A percentile compares a stretch with the other conserved stretches of the same genome.
phyloP scores from a whole-genome alignment of 1,284 basidiomycete genomes.

The Retiboletus flavoniger region DNA sequence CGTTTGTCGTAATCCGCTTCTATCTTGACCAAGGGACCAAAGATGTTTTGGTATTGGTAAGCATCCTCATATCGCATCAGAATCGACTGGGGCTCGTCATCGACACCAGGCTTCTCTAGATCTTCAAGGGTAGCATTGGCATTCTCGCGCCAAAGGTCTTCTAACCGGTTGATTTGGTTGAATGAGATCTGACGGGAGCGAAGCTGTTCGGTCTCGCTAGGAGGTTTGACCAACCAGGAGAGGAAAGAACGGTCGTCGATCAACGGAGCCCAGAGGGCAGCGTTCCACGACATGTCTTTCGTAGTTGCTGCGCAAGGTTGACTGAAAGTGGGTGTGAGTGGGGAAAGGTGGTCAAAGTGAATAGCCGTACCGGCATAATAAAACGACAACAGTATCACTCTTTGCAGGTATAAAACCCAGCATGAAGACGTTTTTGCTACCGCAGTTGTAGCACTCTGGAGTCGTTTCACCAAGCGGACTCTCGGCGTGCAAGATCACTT shows the following conservation, averaged over 20 bases:
- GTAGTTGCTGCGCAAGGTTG: constrained; percentile 98
- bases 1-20: constrained; percentile 99
- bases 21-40: constrained; percentile 98
- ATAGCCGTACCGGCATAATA: constrained; percentile 84
- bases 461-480: constrained; percentile 95
- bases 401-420: constrained; percentile 99
- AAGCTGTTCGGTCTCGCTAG: constrained; percentile 92
- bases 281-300: constrained; percentile 99
- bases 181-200: constrained; percentile 95
- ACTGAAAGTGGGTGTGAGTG: constrained; percentile 40
- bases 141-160: constrained; percentile 98
- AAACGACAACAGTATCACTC: constrained; percentile 96
- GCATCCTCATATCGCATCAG: constrained; percentile 94
- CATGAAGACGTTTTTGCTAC: constrained; percentile 99
- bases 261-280: constrained; percentile 95
- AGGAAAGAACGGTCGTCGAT: constrained; percentile 98
- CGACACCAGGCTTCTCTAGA: constrained; percentile 93
- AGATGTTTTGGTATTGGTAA: constrained; percentile 99
- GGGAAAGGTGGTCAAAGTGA: neutral
- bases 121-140: constrained; percentile 93
- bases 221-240: constrained; percentile 98
- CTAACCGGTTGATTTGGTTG: constrained; percentile 94
- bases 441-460: constrained; percentile 98
- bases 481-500: constrained; percentile 95
- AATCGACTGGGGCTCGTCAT: constrained; percentile 94